Conservation (phyloP, 192 early-diverging fungal species). For the Linnemannia schmuckeri region DNA sequence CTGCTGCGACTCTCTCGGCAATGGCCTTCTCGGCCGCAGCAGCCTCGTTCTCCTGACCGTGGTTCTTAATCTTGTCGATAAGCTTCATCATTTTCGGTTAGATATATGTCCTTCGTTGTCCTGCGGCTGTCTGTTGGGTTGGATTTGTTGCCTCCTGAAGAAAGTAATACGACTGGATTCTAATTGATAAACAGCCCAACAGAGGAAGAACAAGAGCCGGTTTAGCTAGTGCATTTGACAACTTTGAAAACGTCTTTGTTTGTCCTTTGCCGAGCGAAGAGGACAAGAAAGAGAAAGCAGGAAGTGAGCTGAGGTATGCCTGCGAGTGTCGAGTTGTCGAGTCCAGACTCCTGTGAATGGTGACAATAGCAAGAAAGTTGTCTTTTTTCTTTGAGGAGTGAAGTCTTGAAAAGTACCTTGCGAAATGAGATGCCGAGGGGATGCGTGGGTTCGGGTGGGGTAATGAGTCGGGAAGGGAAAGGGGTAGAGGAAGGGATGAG, state of each 20-base stretch:
- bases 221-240: no score
- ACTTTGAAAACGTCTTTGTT: no score
- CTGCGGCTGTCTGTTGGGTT: background rate
- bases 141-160: background rate
- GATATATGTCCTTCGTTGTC: background rate
- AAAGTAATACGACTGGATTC: no score
- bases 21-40: conserved; percentile 23
- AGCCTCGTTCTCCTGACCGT: conserved; percentile 29
- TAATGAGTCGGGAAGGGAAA: background rate
- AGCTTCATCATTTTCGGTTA: conserved; percentile 33
- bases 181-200: no score
- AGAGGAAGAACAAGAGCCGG: no score
- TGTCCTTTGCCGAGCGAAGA: background rate
- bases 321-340: background rate
- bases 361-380: background rate
- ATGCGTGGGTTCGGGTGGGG: background rate
- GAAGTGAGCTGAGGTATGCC: no score
- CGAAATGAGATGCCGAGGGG: background rate
- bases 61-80: conserved; percentile 52
- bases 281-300: background rate
- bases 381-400: background rate
- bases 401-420: background rate
- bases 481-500: background rate
- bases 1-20: background rate
- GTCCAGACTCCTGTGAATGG: background rate